Conservation (phyloP, 208 protist species). For the Crithidia fasciculata region DNA sequence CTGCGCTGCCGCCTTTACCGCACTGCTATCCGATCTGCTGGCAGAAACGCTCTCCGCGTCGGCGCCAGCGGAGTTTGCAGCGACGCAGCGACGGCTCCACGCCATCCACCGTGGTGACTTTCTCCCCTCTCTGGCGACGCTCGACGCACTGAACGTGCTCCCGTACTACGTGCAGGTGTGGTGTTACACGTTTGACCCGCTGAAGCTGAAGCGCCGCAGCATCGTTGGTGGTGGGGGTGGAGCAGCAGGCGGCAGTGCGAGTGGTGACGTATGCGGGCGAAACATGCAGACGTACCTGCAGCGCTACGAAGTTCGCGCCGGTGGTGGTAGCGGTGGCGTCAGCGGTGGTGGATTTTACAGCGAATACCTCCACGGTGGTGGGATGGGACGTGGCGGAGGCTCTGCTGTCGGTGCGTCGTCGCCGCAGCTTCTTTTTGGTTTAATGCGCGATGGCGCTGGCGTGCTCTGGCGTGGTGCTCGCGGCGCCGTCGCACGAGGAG, state of each 20-base stretch:
- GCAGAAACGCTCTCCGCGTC: constrained; percentile 1
- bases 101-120: constrained; percentile 16
- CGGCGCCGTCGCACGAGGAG: not conserved
- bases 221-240: not conserved
- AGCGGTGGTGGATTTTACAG: not conserved
- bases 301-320: constrained; percentile 16
- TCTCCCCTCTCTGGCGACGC: constrained; percentile 31
- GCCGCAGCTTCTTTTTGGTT: constrained; percentile 1
- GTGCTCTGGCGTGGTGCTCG: constrained; percentile 9
- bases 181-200: constrained; percentile 43
- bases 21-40: constrained; percentile 15
- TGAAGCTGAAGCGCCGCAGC: not conserved
- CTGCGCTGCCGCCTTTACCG: constrained; percentile 24
- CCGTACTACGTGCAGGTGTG: constrained; percentile 30
- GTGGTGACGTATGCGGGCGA: not conserved
- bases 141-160: constrained; percentile 27
- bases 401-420: not conserved
- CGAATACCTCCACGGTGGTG: too few species aligned
- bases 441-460: constrained; percentile 12
- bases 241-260: not conserved
- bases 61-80: not conserved
- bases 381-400: too few species aligned
- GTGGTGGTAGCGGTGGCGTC: not conserved
- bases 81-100: constrained; percentile 22
- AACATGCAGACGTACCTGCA: constrained; percentile 20